phyloP scores from a whole-genome alignment of 1,139 yeast species.

The Pichiaceae sp. region DNA sequence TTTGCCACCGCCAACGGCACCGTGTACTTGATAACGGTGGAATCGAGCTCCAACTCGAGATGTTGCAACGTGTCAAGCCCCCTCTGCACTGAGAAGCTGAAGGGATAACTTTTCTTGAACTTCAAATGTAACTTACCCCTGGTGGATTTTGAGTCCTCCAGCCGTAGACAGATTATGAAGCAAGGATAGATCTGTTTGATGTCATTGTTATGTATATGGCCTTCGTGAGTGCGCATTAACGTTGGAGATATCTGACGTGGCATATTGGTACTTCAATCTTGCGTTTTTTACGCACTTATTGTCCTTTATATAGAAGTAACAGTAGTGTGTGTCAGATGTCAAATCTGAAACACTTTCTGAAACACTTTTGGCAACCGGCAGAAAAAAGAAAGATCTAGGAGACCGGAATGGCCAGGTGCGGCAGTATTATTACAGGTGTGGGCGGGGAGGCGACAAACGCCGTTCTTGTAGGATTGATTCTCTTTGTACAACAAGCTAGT shows the following conservation, averaged over 20 bases:
- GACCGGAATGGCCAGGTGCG: too few species aligned
- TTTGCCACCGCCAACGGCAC: conserved; percentile 45
- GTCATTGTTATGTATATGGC: conserved; percentile 46
- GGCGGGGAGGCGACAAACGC: too few species aligned
- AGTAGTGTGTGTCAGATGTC: neutral
- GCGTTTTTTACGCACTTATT: too few species aligned
- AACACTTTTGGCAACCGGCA: too few species aligned
- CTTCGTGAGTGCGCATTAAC: conserved; percentile 35
- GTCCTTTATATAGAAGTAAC: neutral
- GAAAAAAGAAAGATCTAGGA: too few species aligned
- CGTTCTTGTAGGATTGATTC: too few species aligned
- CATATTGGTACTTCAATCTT: too few species aligned
- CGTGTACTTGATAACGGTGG: conserved; percentile 52
- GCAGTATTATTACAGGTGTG: too few species aligned
- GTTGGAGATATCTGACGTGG: neutral
- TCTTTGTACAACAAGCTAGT: too few species aligned
- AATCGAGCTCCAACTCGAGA: conserved; percentile 40
- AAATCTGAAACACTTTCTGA: neutral
- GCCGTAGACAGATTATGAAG: conserved; percentile 14
- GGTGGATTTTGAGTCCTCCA: conserved; percentile 5
- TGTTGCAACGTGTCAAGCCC: conserved; percentile 47
- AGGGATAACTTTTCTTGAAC: conserved; percentile 30
- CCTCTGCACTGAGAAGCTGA: conserved; percentile 41
- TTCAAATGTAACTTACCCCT: neutral
- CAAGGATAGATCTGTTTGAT: conserved; percentile 43